phyloP scores from a whole-genome alignment of 345 rosid genomes.

The Eutrema japonicum region DNA sequence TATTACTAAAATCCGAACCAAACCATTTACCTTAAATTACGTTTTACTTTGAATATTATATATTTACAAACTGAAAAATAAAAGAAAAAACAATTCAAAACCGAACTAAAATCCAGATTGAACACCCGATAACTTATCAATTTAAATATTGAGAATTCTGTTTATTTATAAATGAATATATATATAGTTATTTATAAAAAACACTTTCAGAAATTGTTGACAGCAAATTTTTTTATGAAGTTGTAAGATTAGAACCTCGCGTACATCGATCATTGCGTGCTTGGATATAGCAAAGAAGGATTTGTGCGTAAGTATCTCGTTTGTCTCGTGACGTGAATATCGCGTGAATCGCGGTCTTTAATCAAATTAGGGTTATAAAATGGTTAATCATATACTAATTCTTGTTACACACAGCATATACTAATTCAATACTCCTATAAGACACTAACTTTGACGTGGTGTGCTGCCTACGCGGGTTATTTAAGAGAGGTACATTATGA shows the following conservation, averaged over 20 bases:
- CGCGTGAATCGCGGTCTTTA: background rate
- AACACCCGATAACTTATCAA: background rate
- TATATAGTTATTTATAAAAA: too few relatives aligned
- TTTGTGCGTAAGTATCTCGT: background rate
- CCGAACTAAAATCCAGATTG: too few relatives aligned
- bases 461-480: background rate
- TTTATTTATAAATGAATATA: background rate
- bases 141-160: background rate
- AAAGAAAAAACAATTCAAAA: too few relatives aligned
- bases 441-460: background rate
- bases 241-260: too few relatives aligned
- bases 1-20: too few relatives aligned
- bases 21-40: too few relatives aligned
- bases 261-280: too few relatives aligned
- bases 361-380: background rate
- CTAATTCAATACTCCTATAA: background rate
- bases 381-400: background rate
- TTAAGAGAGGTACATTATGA: slow-evolving; percentile 5
- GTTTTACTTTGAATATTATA: too few relatives aligned
- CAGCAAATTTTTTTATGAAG: background rate
- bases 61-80: too few relatives aligned
- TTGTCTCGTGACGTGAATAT: background rate
- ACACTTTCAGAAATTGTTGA: background rate
- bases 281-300: too few relatives aligned
- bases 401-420: background rate